phyloP scores from a whole-genome alignment of 495 filamentous ascomycete species.

The Penicillium daleae region DNA sequence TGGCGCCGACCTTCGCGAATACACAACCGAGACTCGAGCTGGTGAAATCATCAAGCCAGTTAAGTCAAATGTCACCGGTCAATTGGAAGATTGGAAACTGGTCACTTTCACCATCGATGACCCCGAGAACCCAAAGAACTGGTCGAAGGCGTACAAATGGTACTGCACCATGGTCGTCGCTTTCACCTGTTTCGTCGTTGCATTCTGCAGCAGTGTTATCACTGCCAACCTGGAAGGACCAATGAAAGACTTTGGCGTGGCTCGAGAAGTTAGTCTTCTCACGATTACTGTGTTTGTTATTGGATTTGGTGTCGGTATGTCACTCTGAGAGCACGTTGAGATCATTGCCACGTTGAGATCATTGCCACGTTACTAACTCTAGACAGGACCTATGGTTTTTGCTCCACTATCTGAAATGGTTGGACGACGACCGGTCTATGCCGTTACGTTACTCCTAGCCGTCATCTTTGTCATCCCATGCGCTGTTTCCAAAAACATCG shows the following conservation, averaged over 20 bases:
- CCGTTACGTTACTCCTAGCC: conserved; percentile 57
- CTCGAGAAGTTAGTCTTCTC: conserved; percentile 67
- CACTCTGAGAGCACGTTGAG: neutral
- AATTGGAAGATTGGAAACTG: conserved; percentile 65
- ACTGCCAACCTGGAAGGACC: conserved; percentile 70
- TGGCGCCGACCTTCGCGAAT: conserved; percentile 66
- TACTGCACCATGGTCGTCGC: conserved; percentile 63
- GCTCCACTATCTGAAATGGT: conserved; percentile 76
- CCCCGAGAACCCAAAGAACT: conserved; percentile 64
- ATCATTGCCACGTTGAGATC: neutral
- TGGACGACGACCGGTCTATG: conserved; percentile 70
- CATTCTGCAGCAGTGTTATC: conserved; percentile 65
- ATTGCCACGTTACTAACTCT: conserved; percentile 18
- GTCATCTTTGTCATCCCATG: conserved; percentile 80
- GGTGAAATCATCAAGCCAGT: conserved; percentile 63
- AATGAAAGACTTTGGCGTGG: conserved; percentile 61
- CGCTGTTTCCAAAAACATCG: conserved; percentile 73
- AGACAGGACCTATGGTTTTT: conserved; percentile 72
- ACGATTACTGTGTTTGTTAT: conserved; percentile 75
- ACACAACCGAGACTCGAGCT: conserved; percentile 58
- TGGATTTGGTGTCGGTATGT: conserved; percentile 73
- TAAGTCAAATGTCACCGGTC: conserved; percentile 54
- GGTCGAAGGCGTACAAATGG: conserved; percentile 65
- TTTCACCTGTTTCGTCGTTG: conserved; percentile 65
- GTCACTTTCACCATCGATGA: conserved; percentile 71